Percentiles rank a stretch among this genome's conserved stretches.
These are phyloP conservation scores for Pachyrhizus erosus DNA, from an alignment of 306 rosid species.

Conservation along the genomic window DNA sequence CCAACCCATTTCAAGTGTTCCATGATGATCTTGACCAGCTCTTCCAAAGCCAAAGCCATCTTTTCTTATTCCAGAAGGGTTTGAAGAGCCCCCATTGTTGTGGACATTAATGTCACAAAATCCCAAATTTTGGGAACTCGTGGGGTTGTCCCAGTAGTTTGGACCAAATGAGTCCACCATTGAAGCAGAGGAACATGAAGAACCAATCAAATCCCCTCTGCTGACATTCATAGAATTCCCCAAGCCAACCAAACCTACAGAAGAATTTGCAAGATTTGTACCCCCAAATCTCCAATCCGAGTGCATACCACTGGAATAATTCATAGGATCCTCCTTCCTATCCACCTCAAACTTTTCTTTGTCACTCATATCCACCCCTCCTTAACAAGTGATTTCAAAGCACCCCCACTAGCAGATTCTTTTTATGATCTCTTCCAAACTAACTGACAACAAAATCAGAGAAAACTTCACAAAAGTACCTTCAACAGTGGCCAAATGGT, in stretches of 20 bases:
- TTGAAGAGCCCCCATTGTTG: constrained; percentile 54
- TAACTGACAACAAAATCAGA: constrained; percentile 36
- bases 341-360: constrained; percentile 73
- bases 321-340: constrained; percentile 73
- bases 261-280: constrained; percentile 61
- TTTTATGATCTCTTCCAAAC: constrained; percentile 28
- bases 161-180: constrained; percentile 73
- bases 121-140: constrained; percentile 66
- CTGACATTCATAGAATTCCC: constrained; percentile 57
- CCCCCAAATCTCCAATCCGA: constrained; percentile 82
- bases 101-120: constrained; percentile 63
- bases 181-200: constrained; percentile 73
- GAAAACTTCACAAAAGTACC: constrained; percentile 36
- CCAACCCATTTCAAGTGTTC: constrained; percentile 73
- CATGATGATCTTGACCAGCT: constrained; percentile 56
- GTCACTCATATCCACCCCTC: constrained; percentile 75
- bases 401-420: constrained; percentile 43
- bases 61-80: constrained; percentile 55
- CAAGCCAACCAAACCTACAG: constrained; percentile 59
- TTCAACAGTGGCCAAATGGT: constrained; percentile 45
- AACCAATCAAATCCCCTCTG: constrained; percentile 68
- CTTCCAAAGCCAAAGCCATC: constrained; percentile 59
- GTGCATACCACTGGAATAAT: constrained; percentile 61
- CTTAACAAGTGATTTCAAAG: constrained; percentile 45
- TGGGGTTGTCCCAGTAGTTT: constrained; percentile 67